Percentiles rank a stretch among this genome's conserved stretches.
These are phyloP conservation scores for Kandelia obovata DNA, from an alignment of 345 rosid genomes.

Conservation along the genomic window DNA sequence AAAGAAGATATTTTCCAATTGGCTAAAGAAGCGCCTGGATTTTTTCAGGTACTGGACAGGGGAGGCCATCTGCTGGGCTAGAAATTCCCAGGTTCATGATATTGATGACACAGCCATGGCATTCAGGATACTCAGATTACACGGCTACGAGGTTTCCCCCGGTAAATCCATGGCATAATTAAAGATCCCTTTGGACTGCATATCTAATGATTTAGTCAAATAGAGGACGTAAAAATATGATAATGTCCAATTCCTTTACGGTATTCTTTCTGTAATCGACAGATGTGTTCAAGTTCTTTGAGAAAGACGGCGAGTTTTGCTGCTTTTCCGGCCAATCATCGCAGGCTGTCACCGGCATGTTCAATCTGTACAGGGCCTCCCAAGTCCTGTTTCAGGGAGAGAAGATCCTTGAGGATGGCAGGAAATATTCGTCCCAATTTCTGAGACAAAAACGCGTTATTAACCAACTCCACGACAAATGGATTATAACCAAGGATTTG, in stretches of 20 bases:
- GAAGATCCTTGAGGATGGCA: slow-evolving; percentile 61
- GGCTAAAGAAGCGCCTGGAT: background rate
- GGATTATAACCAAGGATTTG: slow-evolving; percentile 90
- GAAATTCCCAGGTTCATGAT: slow-evolving; percentile 68
- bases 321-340: slow-evolving; percentile 82
- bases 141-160: slow-evolving; percentile 71
- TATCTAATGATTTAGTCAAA: background rate
- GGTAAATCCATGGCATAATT: slow-evolving; percentile 33
- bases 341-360: slow-evolving; percentile 88
- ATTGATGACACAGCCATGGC: slow-evolving; percentile 97
- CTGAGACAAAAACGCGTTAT: slow-evolving; percentile 51
- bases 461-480: slow-evolving; percentile 66
- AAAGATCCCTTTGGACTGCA: too few species aligned
- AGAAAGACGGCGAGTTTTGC: slow-evolving; percentile 65
- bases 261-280: slow-evolving; percentile 1
- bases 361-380: slow-evolving; percentile 78
- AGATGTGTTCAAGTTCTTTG: slow-evolving; percentile 76
- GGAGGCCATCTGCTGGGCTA: slow-evolving; percentile 91
- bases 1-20: too few species aligned
- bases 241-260: background rate
- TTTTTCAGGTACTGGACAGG: slow-evolving; percentile 68
- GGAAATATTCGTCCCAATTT: slow-evolving; percentile 45
- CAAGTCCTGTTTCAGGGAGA: slow-evolving; percentile 71
- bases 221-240: background rate
- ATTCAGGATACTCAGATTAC: slow-evolving; percentile 65